Percentiles rank a stretch among this genome's conserved stretches.
Evolutionary conservation across 78 protist species (phyloP).

Genomic region (Tieghemostelium lacteum): DNA sequence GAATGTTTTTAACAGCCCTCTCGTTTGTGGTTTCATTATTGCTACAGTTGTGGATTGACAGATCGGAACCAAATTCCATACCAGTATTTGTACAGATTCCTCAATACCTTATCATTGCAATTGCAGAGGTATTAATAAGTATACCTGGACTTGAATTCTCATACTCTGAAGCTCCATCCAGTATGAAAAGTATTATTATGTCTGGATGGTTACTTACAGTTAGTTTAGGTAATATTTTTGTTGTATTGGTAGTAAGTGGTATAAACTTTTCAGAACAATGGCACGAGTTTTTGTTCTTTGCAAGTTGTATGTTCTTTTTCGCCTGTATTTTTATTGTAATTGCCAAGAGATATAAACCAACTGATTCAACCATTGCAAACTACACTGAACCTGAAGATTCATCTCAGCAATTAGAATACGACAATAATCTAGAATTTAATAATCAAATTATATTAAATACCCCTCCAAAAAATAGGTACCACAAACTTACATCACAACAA

Average conservation of each 20-base stretch:
- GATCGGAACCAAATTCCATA: background rate
- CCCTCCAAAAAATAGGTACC: too few species aligned
- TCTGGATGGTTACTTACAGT: conserved; percentile 67
- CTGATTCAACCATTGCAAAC: background rate
- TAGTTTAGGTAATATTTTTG: conserved; percentile 84
- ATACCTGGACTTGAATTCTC: conserved; percentile 89
- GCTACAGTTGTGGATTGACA: conserved; percentile 77
- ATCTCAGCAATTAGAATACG: too few species aligned
- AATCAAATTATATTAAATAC: too few species aligned
- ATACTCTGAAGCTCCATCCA: conserved; percentile 86
- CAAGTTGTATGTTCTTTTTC: conserved; percentile 4
- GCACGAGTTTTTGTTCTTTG: conserved; percentile 18
- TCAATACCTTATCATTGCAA: conserved; percentile 74
- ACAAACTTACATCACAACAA: too few species aligned
- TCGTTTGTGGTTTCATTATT: conserved; percentile 81
- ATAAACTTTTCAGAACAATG: conserved; percentile 14
- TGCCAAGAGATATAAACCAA: conserved; percentile 35
- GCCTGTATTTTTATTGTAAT: conserved; percentile 3
- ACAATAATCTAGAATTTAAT: too few species aligned
- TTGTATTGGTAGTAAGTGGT: conserved; percentile 52
- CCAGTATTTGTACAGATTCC: conserved; percentile 27
- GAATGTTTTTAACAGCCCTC: conserved; percentile 79
- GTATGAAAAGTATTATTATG: conserved; percentile 85
- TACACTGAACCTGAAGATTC: background rate
- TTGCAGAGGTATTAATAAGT: conserved; percentile 84